Evolutionary conservation across 2,329 filamentous ascomycete species (phyloP), one percentile per base, ranked within the genome.

Genomic region (Phialophora expanda): DNA sequence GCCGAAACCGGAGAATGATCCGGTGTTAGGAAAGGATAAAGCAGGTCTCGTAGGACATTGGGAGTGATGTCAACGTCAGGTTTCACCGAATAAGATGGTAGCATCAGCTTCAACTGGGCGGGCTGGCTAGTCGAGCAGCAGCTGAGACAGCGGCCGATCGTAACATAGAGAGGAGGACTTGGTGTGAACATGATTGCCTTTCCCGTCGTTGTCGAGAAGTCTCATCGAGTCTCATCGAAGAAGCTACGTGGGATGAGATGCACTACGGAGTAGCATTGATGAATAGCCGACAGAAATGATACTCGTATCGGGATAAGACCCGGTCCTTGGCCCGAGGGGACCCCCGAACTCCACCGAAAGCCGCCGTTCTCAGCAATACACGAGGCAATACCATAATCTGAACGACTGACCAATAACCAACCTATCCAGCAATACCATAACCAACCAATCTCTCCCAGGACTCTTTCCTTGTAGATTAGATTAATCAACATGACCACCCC

Each of bases 1-100:
- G 28, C 66, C 73, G 26, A 80, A 78, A 68, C 82, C 83, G 0
- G 74, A 74, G 61, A 75, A 69, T 22, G 84, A 86, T 78, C 82
- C 83, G 9, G 77, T 84, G 17, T 67, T 85, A 56, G 83, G 84
- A 1, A 56, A 69, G 26, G 69, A 70, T 55, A 24, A 68, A 50
- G 74, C 77, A n/a, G 80, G 80, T 1, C 26, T 82, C 8, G 67
- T 73, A 66, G 77, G 77, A 32, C 59, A 75, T 58, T 81, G 78
- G 78, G 64, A 75, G 70, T 62, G 22, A 57, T 9, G n/a, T 9
- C 38, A 44, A 17, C 4, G 12, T 58, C 22, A 17, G 46, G 9
- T 17, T 50, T 24, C 32, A 8, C 6, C 38, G n/a, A 5, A 24
- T 11, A 28, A 22, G 38, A 46, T 48, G 22, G 0, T 14, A 11